Evolutionary conservation across 306 rosid genomes (phyloP).

Genomic region (Hippophae rhamnoides): DNA sequence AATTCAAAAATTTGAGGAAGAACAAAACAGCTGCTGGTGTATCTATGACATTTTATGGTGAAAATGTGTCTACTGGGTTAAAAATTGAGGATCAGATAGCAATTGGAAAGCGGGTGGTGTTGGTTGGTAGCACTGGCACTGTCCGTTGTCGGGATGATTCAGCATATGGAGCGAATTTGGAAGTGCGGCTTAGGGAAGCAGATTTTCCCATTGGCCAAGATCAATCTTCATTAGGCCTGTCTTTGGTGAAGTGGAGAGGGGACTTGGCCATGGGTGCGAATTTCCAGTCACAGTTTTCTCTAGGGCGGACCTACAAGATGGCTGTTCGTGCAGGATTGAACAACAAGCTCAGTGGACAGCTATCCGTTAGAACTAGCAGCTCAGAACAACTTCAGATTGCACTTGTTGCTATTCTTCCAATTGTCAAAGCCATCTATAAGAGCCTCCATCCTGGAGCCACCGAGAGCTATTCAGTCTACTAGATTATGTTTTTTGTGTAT

Average conservation of each 20-base stretch:
- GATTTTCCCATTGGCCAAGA: slow-evolving; percentile 97
- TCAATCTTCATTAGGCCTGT: slow-evolving; percentile 76
- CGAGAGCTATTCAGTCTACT: slow-evolving; percentile 70
- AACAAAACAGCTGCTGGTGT: slow-evolving; percentile 81
- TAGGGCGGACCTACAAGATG: slow-evolving; percentile 82
- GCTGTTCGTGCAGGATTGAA: slow-evolving; percentile 87
- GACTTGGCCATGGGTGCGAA: slow-evolving; percentile 80
- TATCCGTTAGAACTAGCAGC: slow-evolving; percentile 73
- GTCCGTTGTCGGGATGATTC: slow-evolving; percentile 75
- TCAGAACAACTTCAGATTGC: slow-evolving; percentile 97
- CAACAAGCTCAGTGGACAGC: slow-evolving; percentile 95
- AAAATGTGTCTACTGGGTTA: slow-evolving; percentile 75
- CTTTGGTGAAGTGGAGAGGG: slow-evolving; percentile 92
- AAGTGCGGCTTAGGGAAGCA: slow-evolving; percentile 86
- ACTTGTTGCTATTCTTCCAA: slow-evolving; percentile 67
- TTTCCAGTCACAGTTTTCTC: slow-evolving; percentile 74
- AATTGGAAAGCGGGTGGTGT: slow-evolving; percentile 71
- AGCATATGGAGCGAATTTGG: slow-evolving; percentile 85
- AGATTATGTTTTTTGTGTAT: slow-evolving; percentile 12
- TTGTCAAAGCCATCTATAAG: slow-evolving; percentile 59
- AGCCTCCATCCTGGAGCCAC: slow-evolving; percentile 61
- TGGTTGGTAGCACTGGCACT: slow-evolving; percentile 80
- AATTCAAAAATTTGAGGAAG: slow-evolving; percentile 61
- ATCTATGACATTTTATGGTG: slow-evolving; percentile 84
- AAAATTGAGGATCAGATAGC: slow-evolving; percentile 86